Conservation (phyloP, 306 rosid species). For the Lathyrus sativus region DNA sequence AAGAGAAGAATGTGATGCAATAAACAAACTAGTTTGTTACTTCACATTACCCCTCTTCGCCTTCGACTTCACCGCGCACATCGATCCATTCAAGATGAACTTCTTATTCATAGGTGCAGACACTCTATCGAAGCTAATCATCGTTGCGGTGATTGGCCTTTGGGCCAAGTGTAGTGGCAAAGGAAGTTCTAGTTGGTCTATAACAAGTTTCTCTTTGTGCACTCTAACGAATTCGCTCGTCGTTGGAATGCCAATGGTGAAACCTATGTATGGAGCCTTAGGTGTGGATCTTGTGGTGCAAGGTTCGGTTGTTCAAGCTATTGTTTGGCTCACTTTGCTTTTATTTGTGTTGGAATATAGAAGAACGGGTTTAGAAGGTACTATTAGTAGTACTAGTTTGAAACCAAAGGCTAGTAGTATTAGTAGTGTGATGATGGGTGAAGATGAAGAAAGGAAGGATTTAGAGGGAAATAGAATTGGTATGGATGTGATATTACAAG, state of each 20-base stretch:
- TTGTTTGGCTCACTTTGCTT: conserved; percentile 80
- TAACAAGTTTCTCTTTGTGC: conserved; percentile 80
- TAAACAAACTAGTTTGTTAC: conserved; percentile 79
- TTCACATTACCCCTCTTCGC: conserved; percentile 90
- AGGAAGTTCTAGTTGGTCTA: conserved; percentile 77
- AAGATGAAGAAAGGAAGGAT: conserved; percentile 47
- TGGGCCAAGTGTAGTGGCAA: conserved; percentile 77
- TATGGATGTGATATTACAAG: neutral
- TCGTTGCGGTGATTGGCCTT: conserved; percentile 54
- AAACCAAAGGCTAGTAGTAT: neutral
- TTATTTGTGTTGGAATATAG: conserved; percentile 74
- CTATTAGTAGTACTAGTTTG: conserved; percentile 1
- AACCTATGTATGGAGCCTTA: conserved; percentile 74
- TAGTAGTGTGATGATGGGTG: conserved; percentile 1
- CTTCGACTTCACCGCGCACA: conserved; percentile 74
- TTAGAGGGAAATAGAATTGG: conserved; percentile 42
- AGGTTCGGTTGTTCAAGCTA: conserved; percentile 73
- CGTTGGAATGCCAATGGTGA: conserved; percentile 77
- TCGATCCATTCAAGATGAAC: conserved; percentile 82
- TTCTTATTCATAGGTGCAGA: conserved; percentile 65
- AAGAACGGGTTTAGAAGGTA: conserved; percentile 46
- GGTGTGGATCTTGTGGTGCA: conserved; percentile 86
- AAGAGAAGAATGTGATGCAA: conserved; percentile 77
- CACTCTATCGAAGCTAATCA: conserved; percentile 70
- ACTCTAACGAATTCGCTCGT: conserved; percentile 77